Evolutionary conservation across 1,284 basidiomycete species (phyloP), one percentile per base, ranked within the genome.

Genomic region (Cutaneotrichosporon spelunceum): DNA sequence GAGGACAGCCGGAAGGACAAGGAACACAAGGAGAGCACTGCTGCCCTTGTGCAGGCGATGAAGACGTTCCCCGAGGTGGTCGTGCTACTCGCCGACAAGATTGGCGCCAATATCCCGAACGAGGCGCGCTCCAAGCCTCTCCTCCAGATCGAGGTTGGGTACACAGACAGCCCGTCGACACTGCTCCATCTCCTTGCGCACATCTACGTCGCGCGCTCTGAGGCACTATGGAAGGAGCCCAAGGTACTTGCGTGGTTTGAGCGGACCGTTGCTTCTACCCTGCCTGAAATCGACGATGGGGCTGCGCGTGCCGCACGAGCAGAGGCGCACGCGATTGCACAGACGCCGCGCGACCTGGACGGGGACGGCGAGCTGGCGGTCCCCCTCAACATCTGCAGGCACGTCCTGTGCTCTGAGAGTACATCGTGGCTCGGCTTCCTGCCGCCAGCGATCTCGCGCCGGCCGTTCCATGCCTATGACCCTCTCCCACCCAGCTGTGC

Each of bases 131-230:
- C 81, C 0, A 84, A 88, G 69, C 80, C 79, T 2, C 83, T 85
- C n/a, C 87, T 90, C 71, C 82, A 83, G 64, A 85, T 92, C 34
- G 82, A 87, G 63, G 86, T 86, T 0, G 88, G 88, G 56, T 83
- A 83, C 45, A 82, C 79, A 87, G 72, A 83, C 10, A 79, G 82
- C 34, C 80, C 84, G 1, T 76, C 67, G 1, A 79, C 74, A 23
- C 67, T 74, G 23, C 64, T 82, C 3, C 81, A 83, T 65, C 84
- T 94, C 13, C 83, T 95, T 11, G 88, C 90, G 0, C 89, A 92
- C 72, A 84, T 95, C 34, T 96, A 96, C 74, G 89, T 84, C 1
- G 85, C 88, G 52, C 87, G 90, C 8, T 88, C 89, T 0, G 82
- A 80, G 16, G 78, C 86, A 0, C 75, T 94, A 8, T 96, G 92